Percentiles rank a stretch among this genome's conserved stretches.
phyloP scores from a whole-genome alignment of 106 monocot species.

The Acorus calamus region DNA sequence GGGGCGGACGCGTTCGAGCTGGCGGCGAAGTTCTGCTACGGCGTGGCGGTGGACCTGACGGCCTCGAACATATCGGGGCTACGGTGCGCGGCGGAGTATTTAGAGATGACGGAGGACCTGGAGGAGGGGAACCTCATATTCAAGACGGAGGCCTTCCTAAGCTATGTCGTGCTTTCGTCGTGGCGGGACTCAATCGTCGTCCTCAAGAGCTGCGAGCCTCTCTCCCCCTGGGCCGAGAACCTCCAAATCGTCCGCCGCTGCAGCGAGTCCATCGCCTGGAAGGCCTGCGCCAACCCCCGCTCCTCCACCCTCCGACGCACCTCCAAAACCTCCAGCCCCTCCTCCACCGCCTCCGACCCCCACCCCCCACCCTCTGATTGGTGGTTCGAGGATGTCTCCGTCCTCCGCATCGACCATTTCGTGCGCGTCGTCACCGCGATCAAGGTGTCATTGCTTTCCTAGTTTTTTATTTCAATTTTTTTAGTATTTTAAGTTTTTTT shows the following conservation, averaged over 20 bases:
- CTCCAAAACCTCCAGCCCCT: constrained; percentile 21
- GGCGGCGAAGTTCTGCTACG: constrained; percentile 94
- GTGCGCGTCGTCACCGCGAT: constrained; percentile 73
- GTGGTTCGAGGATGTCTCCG: constrained; percentile 91
- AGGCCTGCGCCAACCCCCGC: constrained; percentile 82
- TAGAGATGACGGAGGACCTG: constrained; percentile 95
- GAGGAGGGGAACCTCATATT: constrained; percentile 94
- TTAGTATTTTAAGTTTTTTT: too few species aligned
- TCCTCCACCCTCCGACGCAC: constrained; percentile 61
- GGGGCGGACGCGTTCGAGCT: constrained; percentile 80
- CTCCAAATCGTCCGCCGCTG: constrained; percentile 85
- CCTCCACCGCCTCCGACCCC: constrained; percentile 36
- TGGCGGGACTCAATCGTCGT: constrained; percentile 90
- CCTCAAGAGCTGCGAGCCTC: constrained; percentile 69
- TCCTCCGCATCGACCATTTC: constrained; percentile 81
- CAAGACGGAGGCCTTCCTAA: constrained; percentile 92
- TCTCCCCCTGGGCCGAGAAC: constrained; percentile 96
- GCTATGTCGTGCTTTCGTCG: constrained; percentile 82
- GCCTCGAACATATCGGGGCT: constrained; percentile 77
- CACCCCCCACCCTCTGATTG: constrained; percentile 51
- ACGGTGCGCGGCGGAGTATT: constrained; percentile 78
- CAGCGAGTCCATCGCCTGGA: constrained; percentile 95
- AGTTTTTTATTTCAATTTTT: too few species aligned
- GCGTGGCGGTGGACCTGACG: constrained; percentile 76
- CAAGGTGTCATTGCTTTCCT: constrained; percentile 13